Evolutionary conservation across 2,329 filamentous ascomycete genomes (phyloP).

Genomic region (Diplodia sapinea): DNA sequence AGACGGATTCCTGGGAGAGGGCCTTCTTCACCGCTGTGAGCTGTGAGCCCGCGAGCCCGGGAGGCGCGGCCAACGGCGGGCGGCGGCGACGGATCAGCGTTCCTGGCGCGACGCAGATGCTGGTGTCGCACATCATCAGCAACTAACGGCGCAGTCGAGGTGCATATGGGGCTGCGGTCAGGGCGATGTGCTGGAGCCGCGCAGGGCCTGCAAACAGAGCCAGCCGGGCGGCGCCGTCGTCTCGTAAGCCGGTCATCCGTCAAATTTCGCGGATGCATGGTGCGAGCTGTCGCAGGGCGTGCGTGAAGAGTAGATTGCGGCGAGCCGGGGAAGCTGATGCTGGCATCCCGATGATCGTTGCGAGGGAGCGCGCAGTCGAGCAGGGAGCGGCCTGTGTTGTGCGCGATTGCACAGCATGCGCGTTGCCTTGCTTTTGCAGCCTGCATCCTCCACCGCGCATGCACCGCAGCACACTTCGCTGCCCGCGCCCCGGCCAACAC

Average conservation of each 20-base stretch:
- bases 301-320: slow-evolving; percentile 24
- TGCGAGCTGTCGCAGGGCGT: slow-evolving; percentile 3
- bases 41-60: slow-evolving; percentile 10
- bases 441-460: neutral
- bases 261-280: slow-evolving; percentile 23
- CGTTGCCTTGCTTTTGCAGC: slow-evolving; percentile 10
- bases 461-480: neutral
- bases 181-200: slow-evolving; percentile 20
- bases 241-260: slow-evolving; percentile 26
- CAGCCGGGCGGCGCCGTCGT: slow-evolving; percentile 4
- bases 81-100: slow-evolving; percentile 15
- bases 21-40: slow-evolving; percentile 24
- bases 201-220: slow-evolving; percentile 22
- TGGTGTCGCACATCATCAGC: slow-evolving; percentile 13
- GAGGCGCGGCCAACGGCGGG: slow-evolving; percentile 1
- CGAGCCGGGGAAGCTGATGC: slow-evolving; percentile 24
- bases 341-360: slow-evolving; percentile 22
- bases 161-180: neutral
- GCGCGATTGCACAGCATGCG: slow-evolving; percentile 18
- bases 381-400: slow-evolving; percentile 16
- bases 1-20: slow-evolving; percentile 23
- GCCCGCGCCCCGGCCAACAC: neutral
- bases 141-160: slow-evolving; percentile 4
- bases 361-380: slow-evolving; percentile 1
- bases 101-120: slow-evolving; percentile 25